Conservation (phyloP, 192 early-diverging fungal species). For the Backusella circina region DNA sequence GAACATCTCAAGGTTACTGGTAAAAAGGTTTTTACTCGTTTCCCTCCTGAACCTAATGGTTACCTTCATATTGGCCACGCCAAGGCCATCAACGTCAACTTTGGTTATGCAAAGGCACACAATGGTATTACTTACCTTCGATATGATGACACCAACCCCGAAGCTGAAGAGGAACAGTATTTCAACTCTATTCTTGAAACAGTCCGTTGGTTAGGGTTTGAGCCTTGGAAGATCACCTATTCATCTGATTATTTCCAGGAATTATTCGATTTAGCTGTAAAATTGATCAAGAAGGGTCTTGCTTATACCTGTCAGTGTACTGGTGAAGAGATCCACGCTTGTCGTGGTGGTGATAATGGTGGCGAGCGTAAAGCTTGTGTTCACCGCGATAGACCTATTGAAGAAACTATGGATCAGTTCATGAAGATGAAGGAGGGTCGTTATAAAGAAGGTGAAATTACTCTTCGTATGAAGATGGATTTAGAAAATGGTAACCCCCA, state of each 20-base stretch:
- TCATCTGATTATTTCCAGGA: conserved; percentile 98
- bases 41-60: conserved; percentile 99
- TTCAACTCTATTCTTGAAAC: conserved; percentile 94
- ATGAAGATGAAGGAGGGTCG: conserved; percentile 98
- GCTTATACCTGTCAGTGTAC: conserved; percentile 89
- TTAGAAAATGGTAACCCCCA: conserved; percentile 95
- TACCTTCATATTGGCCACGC: conserved; percentile 99
- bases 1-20: conserved; percentile 89
- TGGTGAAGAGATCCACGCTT: conserved; percentile 85
- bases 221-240: conserved; percentile 89
- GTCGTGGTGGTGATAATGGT: conserved; percentile 87
- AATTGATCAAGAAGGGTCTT: conserved; percentile 82
- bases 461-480: conserved; percentile 99
- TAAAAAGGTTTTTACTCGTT: conserved; percentile 92
- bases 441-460: conserved; percentile 88
- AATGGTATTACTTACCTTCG: conserved; percentile 88
- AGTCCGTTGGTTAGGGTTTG: conserved; percentile 94
- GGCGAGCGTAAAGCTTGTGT: conserved; percentile 84
- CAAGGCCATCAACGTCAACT: conserved; percentile 99
- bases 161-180: conserved; percentile 95
- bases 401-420: conserved; percentile 92
- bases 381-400: conserved; percentile 89
- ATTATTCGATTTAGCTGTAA: conserved; percentile 92
- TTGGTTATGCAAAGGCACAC: conserved; percentile 93
- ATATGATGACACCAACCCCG: conserved; percentile 62